Base-by-base conservation (phyloP, 345 rosid genomes). In the Linum trigynum region DNA sequence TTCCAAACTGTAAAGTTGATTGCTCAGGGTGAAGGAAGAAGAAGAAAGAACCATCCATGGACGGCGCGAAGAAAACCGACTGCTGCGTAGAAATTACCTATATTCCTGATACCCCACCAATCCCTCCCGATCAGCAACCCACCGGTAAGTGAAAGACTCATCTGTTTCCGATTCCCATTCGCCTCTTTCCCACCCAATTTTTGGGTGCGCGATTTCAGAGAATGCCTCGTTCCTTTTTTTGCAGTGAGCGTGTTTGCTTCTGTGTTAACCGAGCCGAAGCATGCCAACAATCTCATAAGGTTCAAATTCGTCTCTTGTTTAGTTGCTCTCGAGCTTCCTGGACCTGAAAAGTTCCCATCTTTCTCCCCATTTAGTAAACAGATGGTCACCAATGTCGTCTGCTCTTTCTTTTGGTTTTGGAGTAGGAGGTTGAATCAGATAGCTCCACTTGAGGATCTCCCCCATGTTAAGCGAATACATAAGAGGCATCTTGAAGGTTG, bases 401-500 rank as follows among this genome's bases (percentile, higher is more conserved):
- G 35, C 2, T 68, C 61, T 39, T 3, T 76, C 51, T 61, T 64
- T 43, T 73, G 50, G 3, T 62, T 5, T 39, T 67, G 23, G 43
- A 45, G 39, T 61, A 89, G 97, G 83, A 82, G 82, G 57, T 76
- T 89, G 60, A 78, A 85, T 69, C 86, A 84, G 82, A 55, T 83
- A 62, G 77, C 84, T 9, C 95, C 92, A 23, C 59, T 89, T 38
- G 89, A 87, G 75, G 73, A 85, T 75, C 80, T 84, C 55, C 85
- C 84, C 37, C 98, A 91, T 66, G 83, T 87, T 53, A 91, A 89
- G 83, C 83, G 92, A 67, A 77, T 89, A 65, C 85, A 76, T 39
- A 85, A 80, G 78, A 80, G 75, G 67, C 50, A 69, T 57, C 67
- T 77, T 7, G 81, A 79, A 59, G 78, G 74, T 69, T 86, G 88